A percentile compares a stretch with the other conserved stretches of the same genome.
Conservation (phyloP, 352 stramenopile genomes). For the Pythium brachiatum region DNA sequence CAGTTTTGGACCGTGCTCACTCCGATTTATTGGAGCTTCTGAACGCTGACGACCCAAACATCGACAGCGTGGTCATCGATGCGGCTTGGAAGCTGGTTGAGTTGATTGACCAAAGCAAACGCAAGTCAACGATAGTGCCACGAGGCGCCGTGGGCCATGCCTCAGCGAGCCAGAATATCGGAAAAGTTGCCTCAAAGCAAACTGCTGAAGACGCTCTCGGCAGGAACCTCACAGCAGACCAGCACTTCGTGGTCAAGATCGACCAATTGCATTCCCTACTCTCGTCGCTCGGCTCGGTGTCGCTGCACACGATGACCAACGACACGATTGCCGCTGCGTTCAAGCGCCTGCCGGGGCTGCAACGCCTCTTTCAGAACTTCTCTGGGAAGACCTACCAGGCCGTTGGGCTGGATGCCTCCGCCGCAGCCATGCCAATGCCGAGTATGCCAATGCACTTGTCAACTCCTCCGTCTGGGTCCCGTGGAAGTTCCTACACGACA, state of each 20-base stretch:
- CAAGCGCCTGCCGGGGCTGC: slow-evolving; percentile 40
- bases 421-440: slow-evolving; percentile 5
- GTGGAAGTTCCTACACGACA: neutral
- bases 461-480: neutral
- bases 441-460: neutral
- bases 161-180: neutral
- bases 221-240: slow-evolving; percentile 39
- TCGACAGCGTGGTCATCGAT: slow-evolving; percentile 28
- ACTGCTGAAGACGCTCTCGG: slow-evolving; percentile 11
- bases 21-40: slow-evolving; percentile 50
- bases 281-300: slow-evolving; percentile 32
- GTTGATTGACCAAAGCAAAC: slow-evolving; percentile 34
- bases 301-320: slow-evolving; percentile 47
- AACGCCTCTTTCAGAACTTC: slow-evolving; percentile 43
- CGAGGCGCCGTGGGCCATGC: neutral
- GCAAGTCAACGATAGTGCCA: slow-evolving; percentile 20
- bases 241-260: slow-evolving; percentile 62
- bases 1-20: slow-evolving; percentile 44
- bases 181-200: neutral
- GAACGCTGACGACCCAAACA: slow-evolving; percentile 33
- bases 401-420: slow-evolving; percentile 31
- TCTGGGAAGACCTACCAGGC: slow-evolving; percentile 38
- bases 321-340: slow-evolving; percentile 53
- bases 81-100: slow-evolving; percentile 55
- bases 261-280: slow-evolving; percentile 64